Evolutionary conservation across 345 rosid genomes (phyloP).

Genomic region (Eucalyptus pumila): DNA sequence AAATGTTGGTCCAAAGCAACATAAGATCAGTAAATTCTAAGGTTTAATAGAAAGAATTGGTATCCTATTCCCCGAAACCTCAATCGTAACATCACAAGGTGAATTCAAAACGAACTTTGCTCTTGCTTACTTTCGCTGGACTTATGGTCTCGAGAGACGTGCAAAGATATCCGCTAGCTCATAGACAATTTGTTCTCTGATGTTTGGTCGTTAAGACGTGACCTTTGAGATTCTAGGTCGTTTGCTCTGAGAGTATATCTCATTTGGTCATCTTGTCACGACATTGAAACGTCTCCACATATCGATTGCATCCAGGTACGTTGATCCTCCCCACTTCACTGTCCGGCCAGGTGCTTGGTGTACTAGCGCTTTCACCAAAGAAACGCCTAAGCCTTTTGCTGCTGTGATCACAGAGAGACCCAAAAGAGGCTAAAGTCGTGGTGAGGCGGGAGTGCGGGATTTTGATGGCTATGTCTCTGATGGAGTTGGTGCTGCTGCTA

Average conservation of each 20-base stretch:
- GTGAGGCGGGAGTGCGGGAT: not conserved
- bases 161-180: not conserved
- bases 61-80: not conserved
- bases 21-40: not conserved
- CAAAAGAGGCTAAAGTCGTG: not conserved
- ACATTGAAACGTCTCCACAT: not conserved
- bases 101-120: not conserved
- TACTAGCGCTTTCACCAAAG: not conserved
- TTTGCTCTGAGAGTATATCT: not conserved
- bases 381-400: not conserved
- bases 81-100: not conserved
- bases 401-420: not conserved
- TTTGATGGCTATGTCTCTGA: not conserved
- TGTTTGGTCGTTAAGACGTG: not conserved
- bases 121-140: not conserved
- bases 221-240: not conserved
- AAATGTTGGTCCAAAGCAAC: not conserved
- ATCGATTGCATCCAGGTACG: slow-evolving; percentile 32
- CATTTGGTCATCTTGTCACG: accelerated
- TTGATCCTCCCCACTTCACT: slow-evolving; percentile 30
- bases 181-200: not conserved
- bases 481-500: too few species aligned
- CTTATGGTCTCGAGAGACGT: not conserved
- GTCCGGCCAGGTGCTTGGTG: not conserved
- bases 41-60: not conserved